Evolutionary conservation across 441 rosid genomes (phyloP).

Genomic region (Dalechampia spathulata): DNA sequence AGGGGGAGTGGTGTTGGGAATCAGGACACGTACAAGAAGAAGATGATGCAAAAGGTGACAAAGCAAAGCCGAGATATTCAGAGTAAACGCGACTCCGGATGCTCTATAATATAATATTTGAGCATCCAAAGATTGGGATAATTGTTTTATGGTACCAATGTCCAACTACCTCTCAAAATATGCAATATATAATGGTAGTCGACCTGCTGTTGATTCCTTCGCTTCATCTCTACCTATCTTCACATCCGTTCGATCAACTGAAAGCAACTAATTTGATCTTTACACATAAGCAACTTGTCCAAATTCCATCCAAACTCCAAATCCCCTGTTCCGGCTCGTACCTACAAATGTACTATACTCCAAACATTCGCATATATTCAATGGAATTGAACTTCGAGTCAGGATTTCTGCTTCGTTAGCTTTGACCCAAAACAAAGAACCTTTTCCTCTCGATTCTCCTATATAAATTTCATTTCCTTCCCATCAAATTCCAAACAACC

Average conservation of each 20-base stretch:
- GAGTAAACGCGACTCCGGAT: too few relatives aligned
- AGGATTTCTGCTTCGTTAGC: neutral
- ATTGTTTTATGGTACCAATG: slow-evolving; percentile 9
- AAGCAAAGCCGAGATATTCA: too few relatives aligned
- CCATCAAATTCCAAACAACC: neutral
- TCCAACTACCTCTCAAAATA: slow-evolving; percentile 11
- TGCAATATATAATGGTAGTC: slow-evolving; percentile 12
- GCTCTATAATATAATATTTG: too few relatives aligned
- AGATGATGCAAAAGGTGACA: too few relatives aligned
- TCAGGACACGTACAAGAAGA: too few relatives aligned
- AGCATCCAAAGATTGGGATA: slow-evolving; percentile 9
- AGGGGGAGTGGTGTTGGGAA: too few relatives aligned
- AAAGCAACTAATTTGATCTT: neutral
- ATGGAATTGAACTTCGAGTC: slow-evolving; percentile 12
- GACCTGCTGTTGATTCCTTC: slow-evolving; percentile 14
- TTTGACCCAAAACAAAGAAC: slow-evolving; percentile 23
- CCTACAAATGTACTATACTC: neutral
- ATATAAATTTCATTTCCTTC: neutral
- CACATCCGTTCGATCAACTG: slow-evolving; percentile 3
- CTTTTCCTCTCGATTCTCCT: neutral
- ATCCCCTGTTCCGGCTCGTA: neutral
- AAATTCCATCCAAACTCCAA: neutral
- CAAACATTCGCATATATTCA: slow-evolving; percentile 19
- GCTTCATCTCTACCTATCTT: slow-evolving; percentile 8
- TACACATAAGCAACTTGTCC: neutral